phyloP scores from a whole-genome alignment of 495 filamentous ascomycete species.

The Pyrenopolyporus hunteri region DNA sequence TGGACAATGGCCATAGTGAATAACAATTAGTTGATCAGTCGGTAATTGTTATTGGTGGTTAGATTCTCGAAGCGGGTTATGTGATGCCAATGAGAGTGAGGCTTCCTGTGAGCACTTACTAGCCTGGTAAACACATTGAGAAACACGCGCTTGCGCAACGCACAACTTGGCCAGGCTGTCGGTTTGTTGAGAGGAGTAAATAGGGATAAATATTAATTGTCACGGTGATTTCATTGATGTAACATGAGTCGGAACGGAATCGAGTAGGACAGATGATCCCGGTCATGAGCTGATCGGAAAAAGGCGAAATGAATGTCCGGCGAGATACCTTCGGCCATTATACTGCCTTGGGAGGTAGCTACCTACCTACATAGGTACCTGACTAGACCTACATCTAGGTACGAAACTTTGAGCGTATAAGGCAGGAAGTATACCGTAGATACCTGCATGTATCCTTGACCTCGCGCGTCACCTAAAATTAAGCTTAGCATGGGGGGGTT shows the following conservation, averaged over 20 bases:
- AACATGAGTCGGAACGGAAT: conserved; percentile 14
- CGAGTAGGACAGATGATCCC: too few species aligned
- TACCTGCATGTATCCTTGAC: background rate
- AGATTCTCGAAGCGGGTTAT: background rate
- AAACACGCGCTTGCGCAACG: too few species aligned
- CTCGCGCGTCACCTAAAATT: too few species aligned
- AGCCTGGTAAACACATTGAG: background rate
- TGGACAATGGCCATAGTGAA: conserved; percentile 45
- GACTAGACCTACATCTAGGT: too few species aligned
- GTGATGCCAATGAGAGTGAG: background rate
- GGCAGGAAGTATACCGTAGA: too few species aligned
- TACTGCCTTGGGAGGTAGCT: too few species aligned
- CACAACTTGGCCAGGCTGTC: too few species aligned
- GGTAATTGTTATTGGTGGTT: background rate
- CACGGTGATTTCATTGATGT: conserved; percentile 17
- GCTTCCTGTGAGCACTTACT: background rate
- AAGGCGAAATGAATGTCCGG: conserved; percentile 23
- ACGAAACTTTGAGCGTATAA: too few species aligned
- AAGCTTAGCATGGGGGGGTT: too few species aligned
- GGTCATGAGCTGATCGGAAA: background rate
- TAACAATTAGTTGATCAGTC: background rate
- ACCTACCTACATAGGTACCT: too few species aligned
- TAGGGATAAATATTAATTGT: conserved; percentile 1
- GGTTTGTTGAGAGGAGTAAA: conserved; percentile 4
- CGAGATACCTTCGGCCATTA: background rate